phyloP scores from a whole-genome alignment of 2,329 filamentous ascomycete genomes.

The Zasmidium citrigriseum region DNA sequence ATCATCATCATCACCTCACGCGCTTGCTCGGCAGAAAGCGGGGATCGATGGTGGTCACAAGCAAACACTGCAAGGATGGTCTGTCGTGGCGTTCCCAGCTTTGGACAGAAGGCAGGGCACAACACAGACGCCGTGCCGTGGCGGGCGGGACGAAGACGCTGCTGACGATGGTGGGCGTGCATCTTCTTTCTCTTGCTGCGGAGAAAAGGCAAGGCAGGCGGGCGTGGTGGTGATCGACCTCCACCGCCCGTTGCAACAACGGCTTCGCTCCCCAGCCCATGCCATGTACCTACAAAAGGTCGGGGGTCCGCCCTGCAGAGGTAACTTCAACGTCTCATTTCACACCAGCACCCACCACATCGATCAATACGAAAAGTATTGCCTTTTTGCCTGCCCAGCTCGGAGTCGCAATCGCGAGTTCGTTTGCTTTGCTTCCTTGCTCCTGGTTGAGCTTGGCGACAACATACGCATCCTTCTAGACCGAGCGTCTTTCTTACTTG shows the following conservation, averaged over 20 bases:
- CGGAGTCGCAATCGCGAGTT: no score
- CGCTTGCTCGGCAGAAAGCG: background rate
- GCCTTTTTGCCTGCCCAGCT: background rate
- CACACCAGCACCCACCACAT: no score
- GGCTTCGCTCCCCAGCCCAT: background rate
- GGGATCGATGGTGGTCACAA: constrained; percentile 7
- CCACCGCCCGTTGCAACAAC: no score
- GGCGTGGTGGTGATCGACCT: no score
- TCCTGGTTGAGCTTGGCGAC: constrained; percentile 7
- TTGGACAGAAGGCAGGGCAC: background rate
- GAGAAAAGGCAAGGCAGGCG: background rate
- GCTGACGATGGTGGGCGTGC: background rate
- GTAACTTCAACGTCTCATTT: background rate
- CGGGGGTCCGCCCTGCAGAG: background rate
- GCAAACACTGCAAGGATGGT: background rate
- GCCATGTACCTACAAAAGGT: background rate
- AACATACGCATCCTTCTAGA: background rate
- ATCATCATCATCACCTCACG: background rate
- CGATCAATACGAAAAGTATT: background rate
- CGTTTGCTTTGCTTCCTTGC: background rate
- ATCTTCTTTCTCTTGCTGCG: background rate
- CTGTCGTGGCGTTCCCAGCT: background rate
- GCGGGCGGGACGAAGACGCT: background rate
- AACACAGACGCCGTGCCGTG: background rate
- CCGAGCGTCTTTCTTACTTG: background rate